phyloP scores from a whole-genome alignment of 192 early-diverging fungal genomes.

The Coemansia reversa region DNA sequence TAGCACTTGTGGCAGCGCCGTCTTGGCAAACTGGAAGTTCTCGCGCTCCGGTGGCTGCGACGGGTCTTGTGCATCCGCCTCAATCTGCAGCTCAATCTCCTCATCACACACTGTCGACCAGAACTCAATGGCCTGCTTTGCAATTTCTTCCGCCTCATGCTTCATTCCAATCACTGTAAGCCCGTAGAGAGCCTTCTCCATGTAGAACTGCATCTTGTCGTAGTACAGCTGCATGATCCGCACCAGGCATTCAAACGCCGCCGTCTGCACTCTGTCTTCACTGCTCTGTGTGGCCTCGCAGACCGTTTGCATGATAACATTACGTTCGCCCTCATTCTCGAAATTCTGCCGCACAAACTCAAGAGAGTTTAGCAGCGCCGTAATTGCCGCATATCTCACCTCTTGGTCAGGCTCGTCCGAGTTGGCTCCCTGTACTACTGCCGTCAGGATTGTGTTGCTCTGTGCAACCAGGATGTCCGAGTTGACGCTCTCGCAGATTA shows the following conservation, averaged over 20 bases:
- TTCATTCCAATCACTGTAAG: conserved; percentile 93
- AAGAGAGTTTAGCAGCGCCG: conserved; percentile 90
- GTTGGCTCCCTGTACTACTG: conserved; percentile 92
- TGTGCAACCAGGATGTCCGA: conserved; percentile 78
- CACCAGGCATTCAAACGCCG: conserved; percentile 94
- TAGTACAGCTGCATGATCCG: conserved; percentile 98
- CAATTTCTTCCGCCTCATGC: conserved; percentile 82
- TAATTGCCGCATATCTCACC: conserved; percentile 84
- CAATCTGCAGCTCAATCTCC: conserved; percentile 74
- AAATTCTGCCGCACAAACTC: conserved; percentile 96
- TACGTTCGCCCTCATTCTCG: conserved; percentile 90
- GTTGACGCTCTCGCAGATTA: conserved; percentile 85
- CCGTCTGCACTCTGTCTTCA: conserved; percentile 73
- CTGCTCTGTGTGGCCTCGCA: conserved; percentile 91
- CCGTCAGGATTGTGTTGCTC: conserved; percentile 89
- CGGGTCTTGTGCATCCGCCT: conserved; percentile 55
- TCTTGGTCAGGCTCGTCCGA: conserved; percentile 87
- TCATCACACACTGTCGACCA: conserved; percentile 99
- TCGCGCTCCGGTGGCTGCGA: conserved; percentile 54
- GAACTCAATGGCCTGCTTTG: conserved; percentile 97
- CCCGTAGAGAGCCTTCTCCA: conserved; percentile 93
- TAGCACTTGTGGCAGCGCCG: conserved; percentile 75
- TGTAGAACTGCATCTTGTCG: conserved; percentile 93
- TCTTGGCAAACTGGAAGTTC: conserved; percentile 77
- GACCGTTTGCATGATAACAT: conserved; percentile 98